phyloP scores from a whole-genome alignment of 768 basidiomycete genomes.

The Lentinula edodes region DNA sequence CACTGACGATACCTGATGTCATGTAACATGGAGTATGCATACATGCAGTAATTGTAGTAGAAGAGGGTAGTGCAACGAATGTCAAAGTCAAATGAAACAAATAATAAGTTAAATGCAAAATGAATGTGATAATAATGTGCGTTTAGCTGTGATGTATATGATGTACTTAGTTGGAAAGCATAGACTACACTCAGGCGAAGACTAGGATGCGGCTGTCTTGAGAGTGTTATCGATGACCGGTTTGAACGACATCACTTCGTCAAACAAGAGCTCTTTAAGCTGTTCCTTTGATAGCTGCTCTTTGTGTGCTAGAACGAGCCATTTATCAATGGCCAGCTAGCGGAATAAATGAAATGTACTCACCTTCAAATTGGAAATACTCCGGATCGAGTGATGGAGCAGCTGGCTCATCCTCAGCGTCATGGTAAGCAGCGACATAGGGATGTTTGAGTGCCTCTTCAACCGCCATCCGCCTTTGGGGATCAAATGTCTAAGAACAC shows the following conservation, averaged over 20 bases:
- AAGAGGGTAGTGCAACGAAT: not conserved
- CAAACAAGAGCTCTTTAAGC: slow-evolving; percentile 78
- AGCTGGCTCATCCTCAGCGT: slow-evolving; percentile 85
- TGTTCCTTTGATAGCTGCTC: slow-evolving; percentile 74
- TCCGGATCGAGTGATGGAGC: slow-evolving; percentile 75
- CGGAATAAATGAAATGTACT: not conserved
- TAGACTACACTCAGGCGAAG: too few relatives aligned
- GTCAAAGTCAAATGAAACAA: not conserved
- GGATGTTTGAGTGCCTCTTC: slow-evolving; percentile 81
- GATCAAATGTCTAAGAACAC: slow-evolving; percentile 67
- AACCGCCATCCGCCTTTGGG: slow-evolving; percentile 78
- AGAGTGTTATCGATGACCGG: slow-evolving; percentile 45
- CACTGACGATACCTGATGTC: too few relatives aligned
- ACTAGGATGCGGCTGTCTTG: not conserved
- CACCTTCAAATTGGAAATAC: slow-evolving; percentile 87
- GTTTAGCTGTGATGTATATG: not conserved
- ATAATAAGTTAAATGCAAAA: not conserved
- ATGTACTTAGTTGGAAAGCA: too few relatives aligned
- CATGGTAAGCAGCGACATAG: slow-evolving; percentile 78
- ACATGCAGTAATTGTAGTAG: not conserved
- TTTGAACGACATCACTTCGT: slow-evolving; percentile 75
- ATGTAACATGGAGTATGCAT: not conserved
- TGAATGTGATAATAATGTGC: not conserved
- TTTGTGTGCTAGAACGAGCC: slow-evolving; percentile 34
- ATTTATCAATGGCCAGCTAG: not conserved